Evolutionary conservation across 2,329 filamentous ascomycete genomes (phyloP).

Genomic region (Pezicula radicicola): DNA sequence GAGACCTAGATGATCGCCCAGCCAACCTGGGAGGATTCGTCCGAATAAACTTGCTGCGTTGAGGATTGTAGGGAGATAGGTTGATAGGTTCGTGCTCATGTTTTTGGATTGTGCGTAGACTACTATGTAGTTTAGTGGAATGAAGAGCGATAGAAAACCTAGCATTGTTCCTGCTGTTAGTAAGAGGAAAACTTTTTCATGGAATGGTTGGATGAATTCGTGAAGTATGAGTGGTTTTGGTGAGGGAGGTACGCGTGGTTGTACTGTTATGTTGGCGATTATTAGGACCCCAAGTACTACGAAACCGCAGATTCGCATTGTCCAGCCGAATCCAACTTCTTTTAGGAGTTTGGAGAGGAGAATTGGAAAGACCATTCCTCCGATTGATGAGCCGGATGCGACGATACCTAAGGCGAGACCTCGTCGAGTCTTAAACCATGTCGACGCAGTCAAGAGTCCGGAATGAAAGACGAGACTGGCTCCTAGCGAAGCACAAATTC

Average conservation of each 20-base stretch:
- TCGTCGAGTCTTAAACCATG: constrained; percentile 43
- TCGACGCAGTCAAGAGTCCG: constrained; percentile 32
- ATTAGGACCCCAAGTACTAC: constrained; percentile 7
- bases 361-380: constrained; percentile 55
- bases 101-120: constrained; percentile 13
- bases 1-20: constrained; percentile 23
- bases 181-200: neutral
- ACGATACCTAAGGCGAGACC: constrained; percentile 42
- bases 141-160: neutral
- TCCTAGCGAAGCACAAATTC: constrained; percentile 36
- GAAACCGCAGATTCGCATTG: constrained; percentile 7
- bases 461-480: constrained; percentile 39
- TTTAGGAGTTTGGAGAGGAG: constrained; percentile 33
- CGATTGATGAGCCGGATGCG: constrained; percentile 41
- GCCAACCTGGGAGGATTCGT: constrained; percentile 22
- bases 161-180: neutral
- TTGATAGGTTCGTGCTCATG: constrained; percentile 3
- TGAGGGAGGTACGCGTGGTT: neutral
- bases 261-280: constrained; percentile 8
- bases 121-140: constrained; percentile 14
- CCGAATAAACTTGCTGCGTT: constrained; percentile 23
- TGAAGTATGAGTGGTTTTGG: neutral
- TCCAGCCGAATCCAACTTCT: constrained; percentile 9
- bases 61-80: constrained; percentile 4
- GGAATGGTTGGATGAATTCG: neutral